phyloP scores from a whole-genome alignment of 2,329 filamentous ascomycete species.

The Trichoderma guizhouense region DNA sequence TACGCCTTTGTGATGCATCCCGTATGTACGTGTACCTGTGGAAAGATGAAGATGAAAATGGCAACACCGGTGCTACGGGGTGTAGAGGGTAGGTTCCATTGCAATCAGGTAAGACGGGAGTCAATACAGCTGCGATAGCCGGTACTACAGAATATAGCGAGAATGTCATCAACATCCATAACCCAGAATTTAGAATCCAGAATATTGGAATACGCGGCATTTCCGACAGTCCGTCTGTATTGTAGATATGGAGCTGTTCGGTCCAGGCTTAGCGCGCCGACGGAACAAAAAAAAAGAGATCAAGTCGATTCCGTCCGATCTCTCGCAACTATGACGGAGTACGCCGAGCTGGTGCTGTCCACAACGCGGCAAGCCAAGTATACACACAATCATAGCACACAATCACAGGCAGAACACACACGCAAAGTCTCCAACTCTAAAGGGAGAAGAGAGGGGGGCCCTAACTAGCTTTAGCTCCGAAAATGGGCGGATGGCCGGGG shows the following conservation, averaged over 20 bases:
- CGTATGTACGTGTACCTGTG: neutral
- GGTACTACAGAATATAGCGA: neutral
- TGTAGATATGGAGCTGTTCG: neutral
- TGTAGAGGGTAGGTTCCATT: no score
- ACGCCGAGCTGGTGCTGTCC: neutral
- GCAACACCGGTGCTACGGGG: no score
- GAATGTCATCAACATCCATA: no score
- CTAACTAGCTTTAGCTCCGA: neutral
- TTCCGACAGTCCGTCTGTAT: neutral
- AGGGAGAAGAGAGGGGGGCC: neutral
- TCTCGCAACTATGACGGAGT: neutral
- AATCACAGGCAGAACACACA: neutral
- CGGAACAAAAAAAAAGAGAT: neutral
- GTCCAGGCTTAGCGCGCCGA: neutral
- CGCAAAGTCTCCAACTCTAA: neutral
- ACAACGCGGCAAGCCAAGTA: neutral
- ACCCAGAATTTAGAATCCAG: no score
- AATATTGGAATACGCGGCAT: neutral
- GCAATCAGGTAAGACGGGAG: no score
- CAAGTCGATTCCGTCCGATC: neutral
- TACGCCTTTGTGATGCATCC: neutral
- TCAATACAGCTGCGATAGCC: no score
- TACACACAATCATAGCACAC: neutral
- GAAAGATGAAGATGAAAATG: neutral
- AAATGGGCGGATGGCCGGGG: neutral